These are phyloP conservation scores for Amanita muscaria DNA, from an alignment of 768 basidiomycete genomes.

Conservation along the genomic window DNA sequence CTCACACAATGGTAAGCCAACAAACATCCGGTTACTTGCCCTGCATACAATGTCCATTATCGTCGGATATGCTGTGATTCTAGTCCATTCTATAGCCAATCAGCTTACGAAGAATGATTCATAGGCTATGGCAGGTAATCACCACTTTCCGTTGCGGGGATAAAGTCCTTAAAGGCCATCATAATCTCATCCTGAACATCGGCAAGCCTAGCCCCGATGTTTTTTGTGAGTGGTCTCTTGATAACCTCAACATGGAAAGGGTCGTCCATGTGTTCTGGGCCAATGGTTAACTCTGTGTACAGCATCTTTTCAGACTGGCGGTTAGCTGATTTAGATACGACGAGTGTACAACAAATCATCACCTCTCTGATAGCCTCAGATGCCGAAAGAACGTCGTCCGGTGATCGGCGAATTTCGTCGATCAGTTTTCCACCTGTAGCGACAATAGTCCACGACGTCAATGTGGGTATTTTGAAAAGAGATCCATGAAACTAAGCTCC, in stretches of 20 bases:
- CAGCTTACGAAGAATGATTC: neutral
- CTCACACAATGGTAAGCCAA: conserved; percentile 20
- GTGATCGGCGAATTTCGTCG: conserved; percentile 36
- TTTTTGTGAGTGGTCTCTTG: conserved; percentile 20
- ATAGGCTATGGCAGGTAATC: too few species aligned
- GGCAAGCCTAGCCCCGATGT: conserved; percentile 18
- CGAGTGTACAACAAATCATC: neutral
- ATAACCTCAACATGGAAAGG: conserved; percentile 18
- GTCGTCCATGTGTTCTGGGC: conserved; percentile 14
- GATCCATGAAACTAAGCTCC: conserved; percentile 15
- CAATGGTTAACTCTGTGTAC: conserved; percentile 28
- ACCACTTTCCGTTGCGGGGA: conserved; percentile 3
- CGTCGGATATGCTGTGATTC: conserved; percentile 10
- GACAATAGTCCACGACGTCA: conserved; percentile 38
- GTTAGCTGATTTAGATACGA: neutral
- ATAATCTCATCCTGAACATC: conserved; percentile 19
- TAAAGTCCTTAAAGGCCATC: conserved; percentile 14
- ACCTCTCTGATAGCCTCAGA: conserved; percentile 24
- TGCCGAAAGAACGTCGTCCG: conserved; percentile 36
- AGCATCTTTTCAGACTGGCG: conserved; percentile 14
- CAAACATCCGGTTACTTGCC: conserved; percentile 17
- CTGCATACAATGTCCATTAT: conserved; percentile 16
- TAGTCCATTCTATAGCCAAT: conserved; percentile 11
- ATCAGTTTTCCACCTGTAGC: conserved; percentile 28
- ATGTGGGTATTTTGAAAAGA: conserved; percentile 34